A percentile compares a stretch with the other conserved stretches of the same genome.
phyloP scores from a whole-genome alignment of 2,329 filamentous ascomycete genomes.

The Aspergillus melleus region DNA sequence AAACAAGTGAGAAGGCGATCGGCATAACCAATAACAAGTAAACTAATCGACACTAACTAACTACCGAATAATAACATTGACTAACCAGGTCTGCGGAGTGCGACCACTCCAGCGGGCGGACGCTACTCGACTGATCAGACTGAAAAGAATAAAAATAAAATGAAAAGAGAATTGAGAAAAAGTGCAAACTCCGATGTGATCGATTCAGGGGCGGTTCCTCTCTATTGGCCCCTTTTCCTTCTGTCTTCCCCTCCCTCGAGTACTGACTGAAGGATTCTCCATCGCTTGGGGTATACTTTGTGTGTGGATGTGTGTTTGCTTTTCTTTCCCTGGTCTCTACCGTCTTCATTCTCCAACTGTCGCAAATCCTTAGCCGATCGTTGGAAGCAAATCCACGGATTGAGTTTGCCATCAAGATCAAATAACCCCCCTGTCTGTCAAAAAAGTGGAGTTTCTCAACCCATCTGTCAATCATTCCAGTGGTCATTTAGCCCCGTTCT shows the following conservation, averaged over 20 bases:
- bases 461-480: conserved; percentile 23
- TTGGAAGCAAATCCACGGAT: not conserved
- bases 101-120: not conserved
- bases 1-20: not conserved
- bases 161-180: not conserved
- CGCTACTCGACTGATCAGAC: not conserved
- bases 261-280: not conserved
- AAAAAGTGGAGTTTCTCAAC: conserved; percentile 21
- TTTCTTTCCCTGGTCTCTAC: not conserved
- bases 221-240: not conserved
- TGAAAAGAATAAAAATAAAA: not conserved
- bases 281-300: no score
- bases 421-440: conserved; percentile 16
- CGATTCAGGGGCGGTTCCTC: not conserved
- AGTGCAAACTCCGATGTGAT: not conserved
- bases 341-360: not conserved
- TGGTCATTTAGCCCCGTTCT: conserved; percentile 1
- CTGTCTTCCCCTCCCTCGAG: not conserved
- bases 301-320: not conserved
- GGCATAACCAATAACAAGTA: not conserved
- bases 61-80: not conserved
- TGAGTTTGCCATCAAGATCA: conserved; percentile 2
- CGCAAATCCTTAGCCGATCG: not conserved
- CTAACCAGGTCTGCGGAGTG: not conserved
- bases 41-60: not conserved